phyloP scores from a whole-genome alignment of 345 rosid genomes.

The Rhodomyrtus tomentosa region DNA sequence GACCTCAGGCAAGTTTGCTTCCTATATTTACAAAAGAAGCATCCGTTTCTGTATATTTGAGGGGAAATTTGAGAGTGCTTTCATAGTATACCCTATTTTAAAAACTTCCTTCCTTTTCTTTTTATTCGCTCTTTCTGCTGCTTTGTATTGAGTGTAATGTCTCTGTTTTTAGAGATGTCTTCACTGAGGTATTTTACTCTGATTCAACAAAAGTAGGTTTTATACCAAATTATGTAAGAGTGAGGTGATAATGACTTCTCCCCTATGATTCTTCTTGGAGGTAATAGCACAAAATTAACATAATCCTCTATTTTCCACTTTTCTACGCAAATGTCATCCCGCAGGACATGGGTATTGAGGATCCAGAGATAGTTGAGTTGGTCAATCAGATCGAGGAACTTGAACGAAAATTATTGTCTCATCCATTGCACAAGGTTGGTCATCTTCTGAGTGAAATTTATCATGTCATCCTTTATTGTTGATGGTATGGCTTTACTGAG shows the following conservation, averaged over 20 bases:
- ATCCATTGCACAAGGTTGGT: slow-evolving; percentile 85
- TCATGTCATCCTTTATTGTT: neutral
- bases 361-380: slow-evolving; percentile 75
- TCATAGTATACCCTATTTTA: neutral
- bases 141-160: neutral
- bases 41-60: neutral
- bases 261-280: neutral
- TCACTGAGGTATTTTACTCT: neutral
- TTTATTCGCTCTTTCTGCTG: neutral
- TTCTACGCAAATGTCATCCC: neutral
- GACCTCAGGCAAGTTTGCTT: neutral
- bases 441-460: neutral
- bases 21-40: neutral
- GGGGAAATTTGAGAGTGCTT: neutral
- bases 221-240: neutral
- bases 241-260: neutral
- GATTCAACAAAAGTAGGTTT: neutral
- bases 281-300: neutral
- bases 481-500: slow-evolving; percentile 4
- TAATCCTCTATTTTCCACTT: neutral
- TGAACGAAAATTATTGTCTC: slow-evolving; percentile 69
- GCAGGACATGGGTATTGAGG: slow-evolving; percentile 96
- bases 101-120: neutral
- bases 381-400: slow-evolving; percentile 72
- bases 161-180: neutral